Conservation (phyloP, 768 basidiomycete genomes). For the Amyloporia xantha region DNA sequence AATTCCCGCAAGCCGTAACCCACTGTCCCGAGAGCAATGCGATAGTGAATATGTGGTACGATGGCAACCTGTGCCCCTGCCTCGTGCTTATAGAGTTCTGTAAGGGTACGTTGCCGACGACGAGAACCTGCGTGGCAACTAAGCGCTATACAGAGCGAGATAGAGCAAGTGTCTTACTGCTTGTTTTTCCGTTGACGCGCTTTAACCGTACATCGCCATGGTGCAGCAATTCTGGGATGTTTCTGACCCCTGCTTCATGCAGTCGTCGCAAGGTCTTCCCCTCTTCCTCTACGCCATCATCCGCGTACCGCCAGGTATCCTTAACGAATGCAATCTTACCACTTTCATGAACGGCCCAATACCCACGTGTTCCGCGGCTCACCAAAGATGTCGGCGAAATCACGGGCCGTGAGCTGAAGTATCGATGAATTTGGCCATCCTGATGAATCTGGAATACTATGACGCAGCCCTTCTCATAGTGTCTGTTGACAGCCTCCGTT, state of each 20-base stretch:
- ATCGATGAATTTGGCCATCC: background rate
- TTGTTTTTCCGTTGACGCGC: too few relatives aligned
- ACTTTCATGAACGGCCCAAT: constrained; percentile 7
- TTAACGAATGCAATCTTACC: constrained; percentile 1
- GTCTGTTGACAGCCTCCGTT: background rate
- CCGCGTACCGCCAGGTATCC: constrained; percentile 7
- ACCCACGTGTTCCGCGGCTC: constrained; percentile 1
- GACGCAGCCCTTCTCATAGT: constrained; percentile 6
- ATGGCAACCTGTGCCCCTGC: too few relatives aligned
- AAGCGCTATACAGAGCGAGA: too few relatives aligned
- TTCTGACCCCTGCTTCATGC: background rate
- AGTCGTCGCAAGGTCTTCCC: background rate
- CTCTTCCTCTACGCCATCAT: background rate
- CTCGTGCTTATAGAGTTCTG: too few relatives aligned
- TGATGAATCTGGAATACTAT: background rate
- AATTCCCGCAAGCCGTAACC: background rate
- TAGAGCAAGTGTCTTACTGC: too few relatives aligned
- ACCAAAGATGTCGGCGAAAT: background rate
- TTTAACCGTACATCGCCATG: constrained; percentile 10
- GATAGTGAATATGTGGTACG: constrained; percentile 2
- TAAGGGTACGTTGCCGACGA: too few relatives aligned
- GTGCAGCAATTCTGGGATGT: background rate
- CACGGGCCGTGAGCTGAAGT: constrained; percentile 7
- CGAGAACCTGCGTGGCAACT: too few relatives aligned
- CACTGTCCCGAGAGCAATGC: background rate